phyloP scores from a whole-genome alignment of 2,329 filamentous ascomycete species.

The Cyanodermella asteris region DNA sequence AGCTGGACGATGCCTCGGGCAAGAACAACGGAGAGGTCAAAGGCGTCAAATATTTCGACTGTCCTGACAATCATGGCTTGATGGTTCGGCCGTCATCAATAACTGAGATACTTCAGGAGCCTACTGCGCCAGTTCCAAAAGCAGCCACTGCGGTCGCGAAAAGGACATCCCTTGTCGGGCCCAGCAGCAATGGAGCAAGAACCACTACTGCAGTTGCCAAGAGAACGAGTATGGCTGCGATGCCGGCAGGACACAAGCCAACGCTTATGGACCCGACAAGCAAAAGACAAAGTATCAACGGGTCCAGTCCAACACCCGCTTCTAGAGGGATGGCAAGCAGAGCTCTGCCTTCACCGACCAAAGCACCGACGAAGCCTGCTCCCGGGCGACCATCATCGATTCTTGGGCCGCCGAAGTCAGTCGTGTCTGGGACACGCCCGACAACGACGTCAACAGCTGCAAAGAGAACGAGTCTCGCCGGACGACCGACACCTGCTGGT shows the following conservation, averaged over 20 bases:
- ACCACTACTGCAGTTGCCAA: conserved; percentile 17
- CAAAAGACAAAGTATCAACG: conserved; percentile 48
- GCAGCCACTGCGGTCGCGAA: conserved; percentile 13
- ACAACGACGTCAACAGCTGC: too few relatives aligned
- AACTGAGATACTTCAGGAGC: conserved; percentile 32
- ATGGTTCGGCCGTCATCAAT: conserved; percentile 61
- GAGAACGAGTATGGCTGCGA: conserved; percentile 22
- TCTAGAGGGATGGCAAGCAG: conserved; percentile 19
- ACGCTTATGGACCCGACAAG: conserved; percentile 29
- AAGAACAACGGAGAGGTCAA: conserved; percentile 91
- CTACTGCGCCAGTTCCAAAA: conserved; percentile 16
- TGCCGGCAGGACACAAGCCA: too few relatives aligned
- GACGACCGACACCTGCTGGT: too few relatives aligned
- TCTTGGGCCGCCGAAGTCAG: too few relatives aligned
- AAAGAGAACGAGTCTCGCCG: too few relatives aligned
- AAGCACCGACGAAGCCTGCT: conserved; percentile 9
- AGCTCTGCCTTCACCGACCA: background rate
- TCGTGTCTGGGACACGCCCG: too few relatives aligned
- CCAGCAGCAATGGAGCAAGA: too few relatives aligned
- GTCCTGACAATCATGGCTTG: conserved; percentile 49
- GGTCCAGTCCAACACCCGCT: conserved; percentile 49
- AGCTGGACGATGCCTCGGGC: conserved; percentile 58
- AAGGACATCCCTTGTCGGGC: conserved; percentile 21
- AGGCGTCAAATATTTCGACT: conserved; percentile 75
- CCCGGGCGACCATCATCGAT: conserved; percentile 9